Evolutionary conservation across 225 moss, liverwort and hornwort species (phyloP), one percentile per base, ranked within the genome.

Genomic region (Marchantia paleacea): DNA sequence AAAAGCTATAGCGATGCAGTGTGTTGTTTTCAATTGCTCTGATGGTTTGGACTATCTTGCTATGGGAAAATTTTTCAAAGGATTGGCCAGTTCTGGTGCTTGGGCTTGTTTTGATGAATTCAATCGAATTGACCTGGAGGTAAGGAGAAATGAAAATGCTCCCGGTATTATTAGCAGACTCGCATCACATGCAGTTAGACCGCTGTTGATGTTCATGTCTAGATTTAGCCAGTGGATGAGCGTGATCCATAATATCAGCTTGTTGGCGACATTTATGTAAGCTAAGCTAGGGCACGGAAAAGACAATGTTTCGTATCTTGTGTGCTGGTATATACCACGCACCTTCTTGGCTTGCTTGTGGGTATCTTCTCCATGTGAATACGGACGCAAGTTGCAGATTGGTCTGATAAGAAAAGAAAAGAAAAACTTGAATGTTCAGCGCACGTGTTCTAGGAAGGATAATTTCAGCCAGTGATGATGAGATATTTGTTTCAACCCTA

Each of bases 41-140:
- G 92, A 94, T 0, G 92, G 94, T 61, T 77, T 94, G 69, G 94
- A 94, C 57, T 92, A 94, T 52, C 85, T 94, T 55, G 94, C 94
- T 0, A 94, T 94, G 94, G 91, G 90, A 18, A 94, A 94, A 80
- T 91, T 94, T 70, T 94, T 94, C 39, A 92, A 94, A 63, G 94
- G 92, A 6, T 85, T 94, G 16, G 94, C 94, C 0, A 92, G 91
- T 83, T 87, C 94, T 14, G 94, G 94, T 76, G 94, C 94, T 22
- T 94, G 94, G 94, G 89, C 94, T 82, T 94, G 92, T 74, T 94
- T 94, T 83, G 94, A 94, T 82, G 94, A 94, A 75, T 94, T 94
- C 75, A 94, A 94, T 69, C 92, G 94, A 74, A 94, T 94, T 14
- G 94, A 94, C 4, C 54, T 94, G 0, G 94, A 92, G 89, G 94